Evolutionary conservation across 352 stramenopile species (phyloP), one percentile per base, ranked within the genome.

Genomic region (Globisporangium okanoganense): DNA sequence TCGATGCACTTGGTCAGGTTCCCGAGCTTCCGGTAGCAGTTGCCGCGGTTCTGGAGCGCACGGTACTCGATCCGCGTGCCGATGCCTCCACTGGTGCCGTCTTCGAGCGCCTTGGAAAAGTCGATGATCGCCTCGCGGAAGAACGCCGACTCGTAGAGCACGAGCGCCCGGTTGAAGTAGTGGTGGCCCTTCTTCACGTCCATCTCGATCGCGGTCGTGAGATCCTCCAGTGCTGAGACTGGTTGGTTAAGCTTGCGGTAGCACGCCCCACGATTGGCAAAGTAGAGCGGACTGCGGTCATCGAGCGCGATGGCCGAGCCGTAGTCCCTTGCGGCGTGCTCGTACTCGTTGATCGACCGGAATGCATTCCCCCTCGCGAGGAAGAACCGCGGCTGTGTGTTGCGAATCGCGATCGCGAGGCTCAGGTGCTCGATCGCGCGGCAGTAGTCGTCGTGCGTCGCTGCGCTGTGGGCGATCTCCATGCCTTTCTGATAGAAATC

Each of bases 401-500:
- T 63, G 33, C 82, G 79, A 12, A 92, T 78, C 1, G 84, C 80
- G 27, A 93, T 90, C 25, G 82, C 82, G 51, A 93, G 69, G 33
- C 76, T 89, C 59, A 90, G 86, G 33, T 73, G 75, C 64, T 93
- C 84, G 56, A 92, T 93, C 3, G 84, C 81, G 14, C 73, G 76
- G 22, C 80, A 77, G 43, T 90, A 78, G n/a, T 90, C 82, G 31
- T 90, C 82, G 55, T 70, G 70, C 1, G 62, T 74, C 13, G 68
- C 69, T 0, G 82, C 79, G 27, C 71, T 74, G 50, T 93, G 84
- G 1, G 78, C 69, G 18, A 89, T 69, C 53, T 92, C 84, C 41
- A 82, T 82, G 3, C 78, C 84, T 43, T 91, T 90, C 55, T 90
- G 82, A 64, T 89, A 93, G 20, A 87, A 66, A 47, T 93, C 84